Base-by-base conservation (phyloP, 2,329 filamentous ascomycete genomes). In the Exophiala sp. region DNA sequence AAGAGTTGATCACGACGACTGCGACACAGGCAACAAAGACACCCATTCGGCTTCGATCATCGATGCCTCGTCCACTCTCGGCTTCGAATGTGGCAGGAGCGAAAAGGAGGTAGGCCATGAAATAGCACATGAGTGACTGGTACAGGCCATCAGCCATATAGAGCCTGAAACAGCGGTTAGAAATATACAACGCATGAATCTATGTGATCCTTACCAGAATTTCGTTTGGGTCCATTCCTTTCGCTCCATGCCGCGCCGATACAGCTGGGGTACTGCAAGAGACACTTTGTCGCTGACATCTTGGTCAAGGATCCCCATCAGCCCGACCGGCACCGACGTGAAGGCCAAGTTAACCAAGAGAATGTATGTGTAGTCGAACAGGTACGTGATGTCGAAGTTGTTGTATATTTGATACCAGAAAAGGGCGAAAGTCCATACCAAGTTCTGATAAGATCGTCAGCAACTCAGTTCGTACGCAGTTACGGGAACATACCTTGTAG, bases 351-450 rank as follows among this genome's bases (percentile, higher is more conserved):
- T 97, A 77, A 95, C 95, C 65, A 97, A 79, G 56, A 97, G 77
- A 63, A 98, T 95, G 71, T 97, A 98, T 32, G 88, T 94, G 73
- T 95, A 96, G 68, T 98, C 93, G 72, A 94, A 96, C 46, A 96
- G 81, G 66, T 96, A 97, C 39, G 91, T 91, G 68, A 91, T 89
- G 72, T 98, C 93, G 67, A 94, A 96, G 70, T 95, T 85, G 74
- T 86, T 88, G 70, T 86, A 98, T 47, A 95, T 88, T 66, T 94
- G 89, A 70, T 87, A 98, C 91, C 91, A 97, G 77, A 97, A 96
- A 51, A 98, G 86, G 37, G 85, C 80, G 65, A 96, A 91, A 0
- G 88, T 93, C 93, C 93, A 98, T 45, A 97, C 85, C 70, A 98
- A 86, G 73, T 97, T 98, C 85, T 83, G 59, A 11, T 11, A 16